Conservation (phyloP, 345 rosid species). For the Ricinus communis region DNA sequence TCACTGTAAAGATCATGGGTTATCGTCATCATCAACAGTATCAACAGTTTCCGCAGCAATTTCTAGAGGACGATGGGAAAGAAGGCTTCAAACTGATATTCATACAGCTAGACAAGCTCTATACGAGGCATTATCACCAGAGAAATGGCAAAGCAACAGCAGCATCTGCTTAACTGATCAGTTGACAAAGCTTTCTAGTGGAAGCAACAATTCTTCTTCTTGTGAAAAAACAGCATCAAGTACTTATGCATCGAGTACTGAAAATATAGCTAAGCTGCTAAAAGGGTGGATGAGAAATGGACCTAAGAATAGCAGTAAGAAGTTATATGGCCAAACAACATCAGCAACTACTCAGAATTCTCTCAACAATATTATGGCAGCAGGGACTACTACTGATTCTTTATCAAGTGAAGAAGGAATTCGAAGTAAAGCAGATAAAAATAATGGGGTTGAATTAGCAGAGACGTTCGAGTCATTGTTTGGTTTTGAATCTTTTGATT, state of each 20-base stretch:
- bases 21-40: slow-evolving; percentile 20
- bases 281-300: slow-evolving; percentile 58
- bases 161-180: slow-evolving; percentile 15
- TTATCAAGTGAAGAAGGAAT: slow-evolving; percentile 37
- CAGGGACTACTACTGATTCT: slow-evolving; percentile 21
- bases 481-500: slow-evolving; percentile 47
- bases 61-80: slow-evolving; percentile 82
- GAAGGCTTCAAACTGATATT: slow-evolving; percentile 84
- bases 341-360: slow-evolving; percentile 35
- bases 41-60: slow-evolving; percentile 29
- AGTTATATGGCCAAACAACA: background rate
- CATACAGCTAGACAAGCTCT: slow-evolving; percentile 82
- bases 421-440: slow-evolving; percentile 22
- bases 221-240: slow-evolving; percentile 21
- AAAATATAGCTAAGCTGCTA: slow-evolving; percentile 66
- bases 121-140: slow-evolving; percentile 70
- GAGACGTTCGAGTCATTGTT: slow-evolving; percentile 47
- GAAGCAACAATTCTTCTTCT: background rate
- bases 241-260: slow-evolving; percentile 62
- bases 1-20: slow-evolving; percentile 38
- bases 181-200: slow-evolving; percentile 23
- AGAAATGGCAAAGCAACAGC: slow-evolving; percentile 40
- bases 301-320: slow-evolving; percentile 22
- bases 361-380: slow-evolving; percentile 6
- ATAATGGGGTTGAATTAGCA: slow-evolving; percentile 24